Evolutionary conservation across 768 basidiomycete genomes (phyloP).

Genomic region (Trametes meyenii): DNA sequence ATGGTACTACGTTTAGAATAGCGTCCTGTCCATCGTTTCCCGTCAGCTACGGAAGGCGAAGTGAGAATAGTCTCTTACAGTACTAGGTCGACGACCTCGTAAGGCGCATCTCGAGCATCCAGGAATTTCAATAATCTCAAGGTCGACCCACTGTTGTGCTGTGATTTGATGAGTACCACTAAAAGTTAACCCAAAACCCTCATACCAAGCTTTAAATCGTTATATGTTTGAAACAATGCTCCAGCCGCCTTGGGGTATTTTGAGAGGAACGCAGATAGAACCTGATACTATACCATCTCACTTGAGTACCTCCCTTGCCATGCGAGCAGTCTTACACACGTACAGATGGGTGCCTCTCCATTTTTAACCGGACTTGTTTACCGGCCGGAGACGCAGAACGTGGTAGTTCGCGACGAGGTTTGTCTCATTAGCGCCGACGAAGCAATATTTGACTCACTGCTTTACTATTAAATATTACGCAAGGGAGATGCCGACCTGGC

Average conservation of each 20-base stretch:
- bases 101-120: conserved; percentile 58
- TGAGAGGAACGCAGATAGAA: conserved; percentile 47
- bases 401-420: neutral
- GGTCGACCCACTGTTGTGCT: conserved; percentile 76
- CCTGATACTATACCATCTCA: conserved; percentile 42
- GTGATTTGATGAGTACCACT: neutral
- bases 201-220: conserved; percentile 67
- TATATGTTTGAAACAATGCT: conserved; percentile 73
- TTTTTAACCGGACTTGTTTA: neutral
- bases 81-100: conserved; percentile 56
- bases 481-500: too few species aligned
- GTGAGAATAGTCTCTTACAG: conserved; percentile 39
- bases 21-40: conserved; percentile 39
- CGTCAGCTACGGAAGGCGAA: neutral
- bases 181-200: conserved; percentile 1
- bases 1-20: conserved; percentile 61
- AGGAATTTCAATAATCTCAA: conserved; percentile 63
- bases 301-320: neutral
- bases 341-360: conserved; percentile 35
- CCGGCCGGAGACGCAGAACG: neutral
- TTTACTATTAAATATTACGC: too few species aligned
- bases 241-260: conserved; percentile 68
- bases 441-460: too few species aligned
- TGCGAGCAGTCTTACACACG: neutral
- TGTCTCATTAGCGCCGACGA: too few species aligned